Evolutionary conservation across 257 asterid species (phyloP).

Genomic region (Cruciata laevipes): DNA sequence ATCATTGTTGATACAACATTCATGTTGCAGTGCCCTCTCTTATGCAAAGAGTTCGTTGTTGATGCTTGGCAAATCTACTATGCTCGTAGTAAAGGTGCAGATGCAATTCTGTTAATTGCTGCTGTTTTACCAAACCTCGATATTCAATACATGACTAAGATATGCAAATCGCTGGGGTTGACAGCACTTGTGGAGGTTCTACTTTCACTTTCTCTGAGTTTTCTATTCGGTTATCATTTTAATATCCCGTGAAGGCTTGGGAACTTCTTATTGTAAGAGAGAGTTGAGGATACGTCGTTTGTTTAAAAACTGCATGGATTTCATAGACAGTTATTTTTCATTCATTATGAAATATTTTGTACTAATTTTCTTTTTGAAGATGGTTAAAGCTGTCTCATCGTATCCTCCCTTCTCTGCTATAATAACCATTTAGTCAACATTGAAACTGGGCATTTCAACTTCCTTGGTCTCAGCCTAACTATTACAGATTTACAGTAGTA

Average conservation of each 20-base stretch:
- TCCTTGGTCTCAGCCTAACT: not conserved
- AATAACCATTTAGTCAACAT: not conserved
- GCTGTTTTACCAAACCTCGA: constrained; percentile 80
- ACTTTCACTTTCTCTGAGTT: constrained; percentile 9
- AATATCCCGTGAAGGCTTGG: not conserved
- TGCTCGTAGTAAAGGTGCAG: constrained; percentile 88
- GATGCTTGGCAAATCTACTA: constrained; percentile 88
- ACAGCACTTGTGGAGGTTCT: constrained; percentile 79
- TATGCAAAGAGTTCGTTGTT: constrained; percentile 81
- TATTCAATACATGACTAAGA: constrained; percentile 74
- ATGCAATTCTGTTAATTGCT: constrained; percentile 81
- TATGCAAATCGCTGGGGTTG: constrained; percentile 77
- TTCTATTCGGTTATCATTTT: not conserved
- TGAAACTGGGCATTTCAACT: not conserved
- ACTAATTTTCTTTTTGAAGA: not conserved
- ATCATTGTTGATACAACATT: not conserved
- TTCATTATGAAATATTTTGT: not conserved
- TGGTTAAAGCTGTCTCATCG: not conserved
- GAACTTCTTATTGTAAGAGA: not conserved
- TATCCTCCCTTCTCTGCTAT: not conserved
- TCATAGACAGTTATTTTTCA: not conserved
- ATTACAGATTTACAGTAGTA: not conserved
- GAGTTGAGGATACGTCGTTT: not conserved
- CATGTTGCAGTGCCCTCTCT: constrained; percentile 72
- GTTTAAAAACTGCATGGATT: not conserved